Base-by-base conservation (phyloP, 257 asterid species). In the Solanum neorickii region DNA sequence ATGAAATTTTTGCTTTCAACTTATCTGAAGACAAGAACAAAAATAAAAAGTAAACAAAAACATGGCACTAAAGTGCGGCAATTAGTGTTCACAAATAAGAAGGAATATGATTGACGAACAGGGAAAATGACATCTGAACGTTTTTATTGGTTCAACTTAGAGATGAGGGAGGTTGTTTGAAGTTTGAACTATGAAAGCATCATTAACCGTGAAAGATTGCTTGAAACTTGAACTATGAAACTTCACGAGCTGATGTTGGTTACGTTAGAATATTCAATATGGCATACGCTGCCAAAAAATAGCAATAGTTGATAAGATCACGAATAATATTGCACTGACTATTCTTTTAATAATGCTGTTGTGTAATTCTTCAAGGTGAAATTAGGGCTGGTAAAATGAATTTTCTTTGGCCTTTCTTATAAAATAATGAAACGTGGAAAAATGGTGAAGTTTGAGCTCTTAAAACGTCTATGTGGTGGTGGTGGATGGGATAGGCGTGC, bases 21-120 rank as follows among this genome's bases (percentile, higher is more conserved):
- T 91, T 93, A 88, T 88, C 97, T 94, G 21, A 69, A 69, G 41
- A 44, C 21, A 44, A 49, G 44, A 31, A 49, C 27, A 77, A 44
- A 56, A 23, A 69, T 7, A 29, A 29, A 16, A 16, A 13, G 18
- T 44, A 68, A 47, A 85, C 25, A 68, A 42, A 44, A 44, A 18
- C 44, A 23, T 13, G 62, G 20, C 39, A 14, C 31, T 77, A 5
- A 25, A 77, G 20, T 77, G 84, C 15, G 62, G 39, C 9, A 77
- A 77, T 62, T 25, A 44, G 83, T 14, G 62, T 77, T 77, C 84
- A 77, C n/a, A 77, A 25, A 77, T 31, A 77, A 39, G 49, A 39
- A 75, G 35, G 60, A 75, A 35, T 5, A 35, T 6, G 23, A 74
- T n/a, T 23, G n/a, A 44, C n/a, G 25, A 25, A 6, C 13, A 77